Evolutionary conservation across 805 yeast species (phyloP), one percentile per base, ranked within the genome.

Genomic region (Kregervanrija delftensis): DNA sequence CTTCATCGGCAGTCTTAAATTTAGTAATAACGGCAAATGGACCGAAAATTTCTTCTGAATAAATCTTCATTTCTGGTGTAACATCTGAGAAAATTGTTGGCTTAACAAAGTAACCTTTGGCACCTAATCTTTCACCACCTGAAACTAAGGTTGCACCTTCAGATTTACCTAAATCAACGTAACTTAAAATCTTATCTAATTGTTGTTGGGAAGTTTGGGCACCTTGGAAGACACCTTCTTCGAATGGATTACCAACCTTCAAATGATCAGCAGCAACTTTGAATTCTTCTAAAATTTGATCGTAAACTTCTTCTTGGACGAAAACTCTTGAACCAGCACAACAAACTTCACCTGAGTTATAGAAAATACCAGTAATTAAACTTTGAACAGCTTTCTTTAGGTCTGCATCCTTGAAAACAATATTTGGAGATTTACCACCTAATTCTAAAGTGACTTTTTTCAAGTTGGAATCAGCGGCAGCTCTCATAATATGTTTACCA

Each of bases 331-430:
- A 88, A 63, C 95, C 93, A 28, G 96, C 91, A 69, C 91, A 84
- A 71, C 96, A 88, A 48, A 86, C 90, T 69, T 88, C 96, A 70
- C 96, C 96, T 46, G 95, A 81, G 71, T 88, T 88, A 75, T 74
- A 85, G 71, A 81, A 80, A 53, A 87, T 86, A 68, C 95, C 95
- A 42, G 74, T 70, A 48, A 86, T 74, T 52, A 86, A 74, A 62
- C 75, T 74, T 56, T 76, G 74, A 41, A 88, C 83, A 44, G 93
- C 79, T 45, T 71, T 70, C 33, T 74, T 73, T 46, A 83, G 59
- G 59, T 85, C 79, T 42, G 88, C 88, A 60, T 86, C 95, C 49
- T 77, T 73, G 58, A 86, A 81, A 42, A 87, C 84, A 57, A 86
- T 83, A 63, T 85, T 86, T 61, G 95, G 90, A 49, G 93, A 86